A percentile compares a stretch with the other conserved stretches of the same genome.
phyloP scores from a whole-genome alignment of 2,329 filamentous ascomycete genomes.

The Fusarium dimerum region DNA sequence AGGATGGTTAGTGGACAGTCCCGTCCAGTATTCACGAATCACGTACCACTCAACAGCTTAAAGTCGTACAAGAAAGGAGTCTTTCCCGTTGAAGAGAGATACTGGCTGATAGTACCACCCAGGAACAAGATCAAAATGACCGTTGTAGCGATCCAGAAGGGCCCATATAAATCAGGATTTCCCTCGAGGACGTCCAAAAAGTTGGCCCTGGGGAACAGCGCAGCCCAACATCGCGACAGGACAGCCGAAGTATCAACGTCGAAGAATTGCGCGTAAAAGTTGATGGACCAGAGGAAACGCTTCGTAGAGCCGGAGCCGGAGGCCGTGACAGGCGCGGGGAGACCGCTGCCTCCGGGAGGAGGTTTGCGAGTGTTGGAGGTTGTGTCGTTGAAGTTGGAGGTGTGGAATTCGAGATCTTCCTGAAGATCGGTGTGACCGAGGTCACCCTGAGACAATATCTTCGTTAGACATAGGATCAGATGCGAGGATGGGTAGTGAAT shows the following conservation, averaged over 20 bases:
- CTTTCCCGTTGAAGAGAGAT: slow-evolving; percentile 68
- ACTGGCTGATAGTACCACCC: slow-evolving; percentile 92
- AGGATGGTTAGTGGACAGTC: slow-evolving; percentile 7
- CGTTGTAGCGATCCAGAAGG: slow-evolving; percentile 98
- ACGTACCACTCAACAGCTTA: slow-evolving; percentile 75
- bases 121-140: slow-evolving; percentile 95
- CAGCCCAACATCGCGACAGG: slow-evolving; percentile 79
- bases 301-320: slow-evolving; percentile 58
- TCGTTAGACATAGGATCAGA: slow-evolving; percentile 8
- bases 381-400: slow-evolving; percentile 75
- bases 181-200: slow-evolving; percentile 97
- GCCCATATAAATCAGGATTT: slow-evolving; percentile 94
- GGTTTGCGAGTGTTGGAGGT: slow-evolving; percentile 51
- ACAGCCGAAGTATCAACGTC: slow-evolving; percentile 95
- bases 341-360: slow-evolving; percentile 46
- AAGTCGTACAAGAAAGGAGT: slow-evolving; percentile 91
- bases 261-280: slow-evolving; percentile 97
- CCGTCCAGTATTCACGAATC: background rate
- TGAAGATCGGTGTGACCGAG: slow-evolving; percentile 97
- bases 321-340: slow-evolving; percentile 60
- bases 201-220: slow-evolving; percentile 88
- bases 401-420: slow-evolving; percentile 99
- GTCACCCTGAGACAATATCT: slow-evolving; percentile 69
- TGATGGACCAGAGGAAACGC: slow-evolving; percentile 87
- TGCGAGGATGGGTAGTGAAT: background rate